Base-by-base conservation (phyloP, 176 grass and related monocot species). In the Lolium rigidum region DNA sequence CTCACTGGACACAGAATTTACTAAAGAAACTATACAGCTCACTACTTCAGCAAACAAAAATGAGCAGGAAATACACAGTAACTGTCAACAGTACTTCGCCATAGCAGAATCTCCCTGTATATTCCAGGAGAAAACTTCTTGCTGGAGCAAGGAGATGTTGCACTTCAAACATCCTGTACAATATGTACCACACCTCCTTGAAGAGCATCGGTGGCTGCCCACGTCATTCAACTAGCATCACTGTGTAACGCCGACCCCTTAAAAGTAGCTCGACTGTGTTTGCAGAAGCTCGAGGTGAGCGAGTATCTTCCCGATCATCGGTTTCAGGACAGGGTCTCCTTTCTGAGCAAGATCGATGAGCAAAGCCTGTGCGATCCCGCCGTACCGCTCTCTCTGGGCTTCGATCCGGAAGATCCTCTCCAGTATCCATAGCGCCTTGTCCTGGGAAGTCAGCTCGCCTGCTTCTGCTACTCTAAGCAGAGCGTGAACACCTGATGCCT, bases 231-330 rank as follows among this genome's bases (percentile, higher is more conserved):
- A 35, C 31, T 2, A 2, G 31, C 31, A 35, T 35, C n/a, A n/a
- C n/a, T n/a, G n/a, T n/a, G n/a, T n/a, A n/a, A n/a, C n/a, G n/a
- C n/a, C n/a, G n/a, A n/a, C n/a, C 31, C 31, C 31, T 35, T 35
- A 92, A 63, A 98, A 95, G 76, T 95, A 98, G 91, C 91, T 93
- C 4, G 95, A 92, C 86, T 98, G 95, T 26, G 83, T 78, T 85
- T 95, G 93, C 78, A 98, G 80, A 2, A 98, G 89, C 70, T 98
- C 75, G 58, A 98, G 88, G 81, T 98, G 95, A 87, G 91, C 91
- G 52, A 98, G 87, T 71, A 95, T 95, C 88, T 88, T 98, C 44
- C 90, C 91, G 25, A 98, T 93, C 87, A 93, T 93, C 22, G 95
- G 91, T 54, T 88, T 95, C 79, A 93, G 80, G 54, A 68, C 63